Percentiles rank a stretch among this genome's conserved stretches.
Evolutionary conservation across 2,329 filamentous ascomycete genomes (phyloP).

Genomic region (Lasiodiplodia citricola): DNA sequence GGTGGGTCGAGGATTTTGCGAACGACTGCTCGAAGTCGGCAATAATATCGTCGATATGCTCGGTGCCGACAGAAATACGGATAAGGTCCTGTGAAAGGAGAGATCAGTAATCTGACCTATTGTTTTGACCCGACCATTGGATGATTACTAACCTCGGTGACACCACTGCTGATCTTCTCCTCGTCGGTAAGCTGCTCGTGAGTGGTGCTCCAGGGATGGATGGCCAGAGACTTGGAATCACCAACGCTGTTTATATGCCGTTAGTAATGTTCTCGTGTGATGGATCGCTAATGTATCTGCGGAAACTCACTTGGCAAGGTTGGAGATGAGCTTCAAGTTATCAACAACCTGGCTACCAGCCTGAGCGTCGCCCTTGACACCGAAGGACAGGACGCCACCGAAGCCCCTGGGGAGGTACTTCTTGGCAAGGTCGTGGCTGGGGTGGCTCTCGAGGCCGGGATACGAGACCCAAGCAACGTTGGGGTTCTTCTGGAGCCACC

Average conservation of each 20-base stretch:
- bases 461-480: conserved; percentile 95
- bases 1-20: conserved; percentile 59
- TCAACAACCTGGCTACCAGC: conserved; percentile 90
- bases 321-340: conserved; percentile 92
- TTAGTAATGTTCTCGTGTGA: conserved; percentile 1
- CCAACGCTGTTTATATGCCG: conserved; percentile 64
- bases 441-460: conserved; percentile 82
- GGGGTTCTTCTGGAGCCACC: conserved; percentile 81
- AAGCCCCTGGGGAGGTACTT: conserved; percentile 85
- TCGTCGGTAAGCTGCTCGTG: conserved; percentile 88
- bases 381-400: conserved; percentile 91
- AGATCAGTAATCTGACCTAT: conserved; percentile 25
- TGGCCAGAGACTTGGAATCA: conserved; percentile 92
- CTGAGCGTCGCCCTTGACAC: conserved; percentile 84
- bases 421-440: conserved; percentile 79
- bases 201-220: conserved; percentile 94
- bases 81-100: conserved; percentile 74
- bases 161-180: conserved; percentile 80
- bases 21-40: conserved; percentile 94
- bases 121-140: background rate
- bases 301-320: conserved; percentile 75
- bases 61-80: conserved; percentile 91
- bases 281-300: background rate
- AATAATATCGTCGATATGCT: conserved; percentile 98
- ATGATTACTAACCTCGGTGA: conserved; percentile 66